phyloP scores from a whole-genome alignment of 2,329 filamentous ascomycete species.

The Trichophyton simii region DNA sequence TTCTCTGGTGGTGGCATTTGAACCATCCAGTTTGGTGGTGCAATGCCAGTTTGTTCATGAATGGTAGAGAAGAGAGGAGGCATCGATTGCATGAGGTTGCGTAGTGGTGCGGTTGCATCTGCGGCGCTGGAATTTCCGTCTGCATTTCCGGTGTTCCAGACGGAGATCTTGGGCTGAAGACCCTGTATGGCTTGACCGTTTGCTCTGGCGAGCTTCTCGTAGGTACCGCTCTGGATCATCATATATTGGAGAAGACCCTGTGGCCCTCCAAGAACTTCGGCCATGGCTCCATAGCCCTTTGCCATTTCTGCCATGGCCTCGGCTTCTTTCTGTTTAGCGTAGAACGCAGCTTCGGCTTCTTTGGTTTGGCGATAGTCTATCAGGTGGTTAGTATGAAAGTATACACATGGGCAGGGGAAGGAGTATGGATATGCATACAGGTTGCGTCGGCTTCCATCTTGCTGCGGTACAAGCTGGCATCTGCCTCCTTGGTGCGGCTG shows the following conservation, averaged over 20 bases:
- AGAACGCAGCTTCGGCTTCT: conserved; percentile 42
- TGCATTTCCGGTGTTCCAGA: conserved; percentile 63
- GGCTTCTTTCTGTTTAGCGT: conserved; percentile 57
- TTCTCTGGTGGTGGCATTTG: conserved; percentile 34
- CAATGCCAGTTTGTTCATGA: conserved; percentile 77
- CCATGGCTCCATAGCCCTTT: conserved; percentile 62
- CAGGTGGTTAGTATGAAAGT: not conserved
- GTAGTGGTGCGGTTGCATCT: conserved; percentile 52
- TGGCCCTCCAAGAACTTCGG: conserved; percentile 62
- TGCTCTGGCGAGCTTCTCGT: conserved; percentile 62
- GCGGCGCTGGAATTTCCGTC: conserved; percentile 30
- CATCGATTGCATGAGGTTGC: conserved; percentile 73
- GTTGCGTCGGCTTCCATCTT: conserved; percentile 31
- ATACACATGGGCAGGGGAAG: conserved; percentile 3
- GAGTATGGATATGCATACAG: conserved; percentile 16
- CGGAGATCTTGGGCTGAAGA: conserved; percentile 75
- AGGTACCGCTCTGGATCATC: conserved; percentile 76
- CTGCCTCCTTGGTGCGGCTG: conserved; percentile 40
- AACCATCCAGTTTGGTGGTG: conserved; percentile 59
- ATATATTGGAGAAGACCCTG: conserved; percentile 68
- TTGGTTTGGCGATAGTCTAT: conserved; percentile 21
- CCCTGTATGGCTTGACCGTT: conserved; percentile 66
- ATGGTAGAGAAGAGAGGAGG: conserved; percentile 75
- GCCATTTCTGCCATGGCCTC: conserved; percentile 68
- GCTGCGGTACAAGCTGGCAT: conserved; percentile 35